Percentiles rank a stretch among this genome's conserved stretches.
phyloP scores from a whole-genome alignment of 352 stramenopile species.

The Phytophthora rubi region DNA sequence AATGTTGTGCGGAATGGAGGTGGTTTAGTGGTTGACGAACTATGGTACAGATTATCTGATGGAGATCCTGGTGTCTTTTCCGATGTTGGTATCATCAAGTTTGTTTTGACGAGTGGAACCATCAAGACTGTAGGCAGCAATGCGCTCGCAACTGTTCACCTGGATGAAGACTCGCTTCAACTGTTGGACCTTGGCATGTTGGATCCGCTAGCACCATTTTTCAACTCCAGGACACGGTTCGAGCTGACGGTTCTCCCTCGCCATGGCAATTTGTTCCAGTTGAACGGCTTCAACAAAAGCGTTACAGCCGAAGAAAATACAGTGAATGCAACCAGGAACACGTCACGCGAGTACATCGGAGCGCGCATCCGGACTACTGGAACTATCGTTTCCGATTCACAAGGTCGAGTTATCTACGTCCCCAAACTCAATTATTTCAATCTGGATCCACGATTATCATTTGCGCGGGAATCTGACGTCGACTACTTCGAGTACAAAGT shows the following conservation, averaged over 20 bases:
- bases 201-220: constrained; percentile 48
- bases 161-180: constrained; percentile 63
- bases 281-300: constrained; percentile 11
- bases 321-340: neutral
- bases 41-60: constrained; percentile 63
- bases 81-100: constrained; percentile 35
- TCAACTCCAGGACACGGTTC: constrained; percentile 41
- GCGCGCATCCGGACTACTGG: constrained; percentile 12
- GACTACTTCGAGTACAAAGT: constrained; percentile 54
- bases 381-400: constrained; percentile 32
- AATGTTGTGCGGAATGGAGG: neutral
- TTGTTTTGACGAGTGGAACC: constrained; percentile 22
- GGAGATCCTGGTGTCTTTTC: constrained; percentile 40
- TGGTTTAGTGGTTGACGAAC: constrained; percentile 39
- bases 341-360: constrained; percentile 27
- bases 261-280: constrained; percentile 65
- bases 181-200: constrained; percentile 42
- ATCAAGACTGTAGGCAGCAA: constrained; percentile 15
- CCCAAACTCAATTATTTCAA: constrained; percentile 68
- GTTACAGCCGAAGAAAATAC: neutral
- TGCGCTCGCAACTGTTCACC: constrained; percentile 28
- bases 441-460: constrained; percentile 8
- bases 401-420: constrained; percentile 50
- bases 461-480: neutral
- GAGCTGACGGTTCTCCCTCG: constrained; percentile 44